Evolutionary conservation across 257 asterid genomes (phyloP).

Genomic region (Pogostemon cablin): DNA sequence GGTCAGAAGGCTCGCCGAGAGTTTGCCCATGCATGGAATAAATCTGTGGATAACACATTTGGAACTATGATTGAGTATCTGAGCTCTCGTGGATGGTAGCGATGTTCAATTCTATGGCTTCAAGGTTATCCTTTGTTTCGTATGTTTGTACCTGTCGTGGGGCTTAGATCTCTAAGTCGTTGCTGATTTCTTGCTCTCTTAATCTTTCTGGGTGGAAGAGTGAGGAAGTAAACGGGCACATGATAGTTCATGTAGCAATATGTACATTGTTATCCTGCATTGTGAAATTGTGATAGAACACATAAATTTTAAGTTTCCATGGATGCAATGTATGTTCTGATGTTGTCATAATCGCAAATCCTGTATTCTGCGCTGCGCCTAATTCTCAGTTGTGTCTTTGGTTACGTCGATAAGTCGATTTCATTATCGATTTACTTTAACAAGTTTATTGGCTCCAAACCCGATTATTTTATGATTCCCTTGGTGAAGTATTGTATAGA

Average conservation of each 20-base stretch:
- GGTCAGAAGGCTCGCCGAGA: slow-evolving; percentile 46
- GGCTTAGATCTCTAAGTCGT: slow-evolving; percentile 10
- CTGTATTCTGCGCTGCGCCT: background rate
- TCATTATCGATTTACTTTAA: background rate
- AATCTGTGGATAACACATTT: slow-evolving; percentile 54
- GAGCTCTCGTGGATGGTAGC: slow-evolving; percentile 66
- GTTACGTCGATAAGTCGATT: too few species aligned
- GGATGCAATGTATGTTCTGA: background rate
- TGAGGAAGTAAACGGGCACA: too few species aligned
- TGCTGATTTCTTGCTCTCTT: slow-evolving; percentile 6
- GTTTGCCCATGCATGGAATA: slow-evolving; percentile 57
- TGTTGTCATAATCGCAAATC: background rate
- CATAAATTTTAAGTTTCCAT: background rate
- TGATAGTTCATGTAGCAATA: slow-evolving; percentile 19
- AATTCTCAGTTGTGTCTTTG: background rate
- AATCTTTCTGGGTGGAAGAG: slow-evolving; percentile 14
- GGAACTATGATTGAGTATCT: slow-evolving; percentile 50
- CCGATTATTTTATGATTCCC: background rate
- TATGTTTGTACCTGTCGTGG: slow-evolving; percentile 22
- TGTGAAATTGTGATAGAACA: background rate
- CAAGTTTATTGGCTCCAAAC: background rate
- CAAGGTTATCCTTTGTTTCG: slow-evolving; percentile 23
- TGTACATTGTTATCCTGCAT: slow-evolving; percentile 4
- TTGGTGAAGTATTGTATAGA: background rate
- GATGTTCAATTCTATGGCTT: slow-evolving; percentile 7